Conservation (phyloP, 768 basidiomycete genomes). For the Russula foetens region DNA sequence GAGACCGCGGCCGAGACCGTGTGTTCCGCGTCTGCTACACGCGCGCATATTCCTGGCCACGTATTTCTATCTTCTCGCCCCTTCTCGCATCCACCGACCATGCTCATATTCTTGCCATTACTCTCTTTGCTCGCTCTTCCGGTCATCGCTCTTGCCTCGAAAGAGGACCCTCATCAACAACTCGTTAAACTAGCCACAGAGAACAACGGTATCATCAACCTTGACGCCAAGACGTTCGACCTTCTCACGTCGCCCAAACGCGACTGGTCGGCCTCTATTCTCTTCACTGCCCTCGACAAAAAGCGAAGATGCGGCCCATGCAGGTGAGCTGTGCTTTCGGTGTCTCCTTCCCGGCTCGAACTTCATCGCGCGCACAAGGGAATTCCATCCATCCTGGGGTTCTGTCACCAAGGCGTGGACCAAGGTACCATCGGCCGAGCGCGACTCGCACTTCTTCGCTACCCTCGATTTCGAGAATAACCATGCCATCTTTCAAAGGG, state of each 20-base stretch:
- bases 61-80: slow-evolving; percentile 4
- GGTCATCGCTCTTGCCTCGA: slow-evolving; percentile 26
- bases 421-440: slow-evolving; percentile 45
- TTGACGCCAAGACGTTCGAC: slow-evolving; percentile 70
- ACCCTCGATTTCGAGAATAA: slow-evolving; percentile 82
- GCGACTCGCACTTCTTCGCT: slow-evolving; percentile 86
- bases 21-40: neutral
- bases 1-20: neutral
- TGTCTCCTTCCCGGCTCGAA: neutral
- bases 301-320: slow-evolving; percentile 87
- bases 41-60: slow-evolving; percentile 4
- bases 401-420: slow-evolving; percentile 81
- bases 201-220: slow-evolving; percentile 73
- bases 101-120: slow-evolving; percentile 23
- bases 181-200: slow-evolving; percentile 61
- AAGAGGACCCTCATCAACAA: slow-evolving; percentile 37
- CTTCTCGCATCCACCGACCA: neutral
- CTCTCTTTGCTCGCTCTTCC: slow-evolving; percentile 29
- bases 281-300: slow-evolving; percentile 80
- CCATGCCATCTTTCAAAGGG: slow-evolving; percentile 72
- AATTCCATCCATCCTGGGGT: slow-evolving; percentile 80
- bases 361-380: slow-evolving; percentile 38
- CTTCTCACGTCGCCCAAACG: slow-evolving; percentile 67
- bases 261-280: slow-evolving; percentile 80
- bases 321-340: slow-evolving; percentile 49